phyloP scores from a whole-genome alignment of 225 moss, liverwort and hornwort genomes.

The Sphagnum contortum region DNA sequence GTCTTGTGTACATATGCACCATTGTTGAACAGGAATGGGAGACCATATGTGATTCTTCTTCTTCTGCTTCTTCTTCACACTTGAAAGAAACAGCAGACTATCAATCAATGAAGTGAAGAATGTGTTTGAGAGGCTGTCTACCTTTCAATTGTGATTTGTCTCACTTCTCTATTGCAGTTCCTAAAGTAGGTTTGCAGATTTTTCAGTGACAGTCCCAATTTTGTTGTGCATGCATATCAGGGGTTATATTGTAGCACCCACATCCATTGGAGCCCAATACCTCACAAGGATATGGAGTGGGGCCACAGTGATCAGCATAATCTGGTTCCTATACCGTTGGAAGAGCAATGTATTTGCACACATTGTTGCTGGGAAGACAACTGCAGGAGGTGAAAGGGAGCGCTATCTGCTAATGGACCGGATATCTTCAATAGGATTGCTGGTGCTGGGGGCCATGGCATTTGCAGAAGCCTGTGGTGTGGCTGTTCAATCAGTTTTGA shows the following conservation, averaged over 20 bases:
- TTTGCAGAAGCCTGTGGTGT: slow-evolving; percentile 84
- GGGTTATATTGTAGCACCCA: slow-evolving; percentile 64
- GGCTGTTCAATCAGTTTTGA: slow-evolving; percentile 71
- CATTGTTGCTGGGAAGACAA: slow-evolving; percentile 23
- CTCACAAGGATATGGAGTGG: slow-evolving; percentile 83
- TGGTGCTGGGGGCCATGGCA: slow-evolving; percentile 66
- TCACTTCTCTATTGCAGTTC: too few relatives aligned
- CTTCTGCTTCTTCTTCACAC: too few relatives aligned
- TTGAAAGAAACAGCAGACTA: too few relatives aligned
- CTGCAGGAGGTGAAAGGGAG: slow-evolving; percentile 52
- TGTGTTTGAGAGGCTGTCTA: too few relatives aligned
- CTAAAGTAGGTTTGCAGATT: too few relatives aligned
- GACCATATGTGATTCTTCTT: too few relatives aligned
- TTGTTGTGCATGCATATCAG: slow-evolving; percentile 12
- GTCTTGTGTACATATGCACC: too few relatives aligned
- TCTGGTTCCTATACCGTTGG: slow-evolving; percentile 88
- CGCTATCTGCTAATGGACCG: slow-evolving; percentile 72
- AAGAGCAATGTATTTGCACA: slow-evolving; percentile 60
- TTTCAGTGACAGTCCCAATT: too few relatives aligned
- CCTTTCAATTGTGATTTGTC: too few relatives aligned
- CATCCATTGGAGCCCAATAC: slow-evolving; percentile 47
- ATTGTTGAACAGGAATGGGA: too few relatives aligned
- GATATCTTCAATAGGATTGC: slow-evolving; percentile 50
- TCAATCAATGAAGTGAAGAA: too few relatives aligned
- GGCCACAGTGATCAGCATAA: slow-evolving; percentile 59